Percentiles rank a stretch among this genome's conserved stretches.
phyloP scores from a whole-genome alignment of 2,329 filamentous ascomycete genomes.

The Diaporthe ilicicola region DNA sequence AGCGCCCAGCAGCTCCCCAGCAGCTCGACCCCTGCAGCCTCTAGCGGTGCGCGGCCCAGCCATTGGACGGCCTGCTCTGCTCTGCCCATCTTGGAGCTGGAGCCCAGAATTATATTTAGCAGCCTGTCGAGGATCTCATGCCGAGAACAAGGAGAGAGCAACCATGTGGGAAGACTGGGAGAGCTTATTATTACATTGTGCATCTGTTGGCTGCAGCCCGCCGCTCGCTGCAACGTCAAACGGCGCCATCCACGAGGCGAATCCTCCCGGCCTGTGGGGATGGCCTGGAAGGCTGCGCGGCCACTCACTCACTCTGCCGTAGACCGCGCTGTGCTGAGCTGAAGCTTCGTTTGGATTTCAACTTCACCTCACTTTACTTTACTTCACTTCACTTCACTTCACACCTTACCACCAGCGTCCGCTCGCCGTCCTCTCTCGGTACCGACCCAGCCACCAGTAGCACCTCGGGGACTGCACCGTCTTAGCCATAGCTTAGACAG shows the following conservation, averaged over 20 bases:
- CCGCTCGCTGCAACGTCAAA: slow-evolving; percentile 22
- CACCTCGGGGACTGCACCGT: not conserved
- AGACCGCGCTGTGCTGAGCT: not conserved
- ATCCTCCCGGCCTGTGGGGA: not conserved
- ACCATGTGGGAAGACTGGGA: not conserved
- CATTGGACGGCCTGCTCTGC: slow-evolving; percentile 24
- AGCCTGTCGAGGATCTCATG: not conserved
- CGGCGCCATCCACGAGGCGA: not conserved
- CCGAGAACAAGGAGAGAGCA: not conserved
- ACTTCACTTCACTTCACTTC: slow-evolving; percentile 15
- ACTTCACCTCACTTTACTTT: not conserved
- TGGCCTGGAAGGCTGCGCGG: slow-evolving; percentile 19
- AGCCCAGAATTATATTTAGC: slow-evolving; percentile 15
- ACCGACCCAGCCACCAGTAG: not conserved
- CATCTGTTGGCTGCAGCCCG: slow-evolving; percentile 17
- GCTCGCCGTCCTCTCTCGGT: not conserved
- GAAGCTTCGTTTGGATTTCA: not conserved
- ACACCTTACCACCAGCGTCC: not conserved
- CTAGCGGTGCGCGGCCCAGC: not conserved
- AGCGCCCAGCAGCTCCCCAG: slow-evolving; percentile 23
- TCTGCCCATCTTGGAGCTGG: not conserved
- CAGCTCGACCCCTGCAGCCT: slow-evolving; percentile 26
- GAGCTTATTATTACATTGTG: not conserved
- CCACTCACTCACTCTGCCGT: too few species aligned
- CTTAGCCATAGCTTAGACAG: not conserved